A percentile compares a stretch with the other conserved stretches of the same genome.
phyloP scores from a whole-genome alignment of 768 basidiomycete species.

The Kwoniella bestiolae region DNA sequence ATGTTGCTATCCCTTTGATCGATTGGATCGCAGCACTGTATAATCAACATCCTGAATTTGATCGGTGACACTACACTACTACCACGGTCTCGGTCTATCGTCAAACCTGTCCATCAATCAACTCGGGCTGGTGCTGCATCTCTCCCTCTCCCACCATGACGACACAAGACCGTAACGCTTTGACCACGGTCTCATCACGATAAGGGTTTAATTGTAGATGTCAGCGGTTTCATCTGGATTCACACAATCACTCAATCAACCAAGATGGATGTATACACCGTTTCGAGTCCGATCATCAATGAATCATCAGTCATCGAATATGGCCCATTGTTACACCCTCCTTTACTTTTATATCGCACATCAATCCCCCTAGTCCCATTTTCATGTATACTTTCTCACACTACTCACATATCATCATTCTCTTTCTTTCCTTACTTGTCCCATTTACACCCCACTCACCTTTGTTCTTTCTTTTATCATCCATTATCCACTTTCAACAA shows the following conservation, averaged over 20 bases:
- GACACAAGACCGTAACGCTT: background rate
- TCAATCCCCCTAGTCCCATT: background rate
- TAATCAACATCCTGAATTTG: background rate
- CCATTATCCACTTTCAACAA: background rate
- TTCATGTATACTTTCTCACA: background rate
- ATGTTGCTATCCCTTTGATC: background rate
- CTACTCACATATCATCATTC: background rate
- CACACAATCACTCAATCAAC: too few relatives aligned
- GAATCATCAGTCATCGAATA: background rate
- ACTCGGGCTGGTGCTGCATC: too few relatives aligned
- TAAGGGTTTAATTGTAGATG: too few relatives aligned
- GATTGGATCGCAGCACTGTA: too few relatives aligned
- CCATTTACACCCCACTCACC: background rate
- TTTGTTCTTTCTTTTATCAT: conserved; percentile 4
- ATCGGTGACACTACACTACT: background rate
- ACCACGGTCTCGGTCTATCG: background rate
- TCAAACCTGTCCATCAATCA: background rate
- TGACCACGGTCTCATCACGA: background rate
- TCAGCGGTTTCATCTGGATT: background rate
- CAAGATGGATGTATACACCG: too few relatives aligned
- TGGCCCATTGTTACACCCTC: background rate
- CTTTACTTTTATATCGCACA: background rate
- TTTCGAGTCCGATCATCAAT: background rate
- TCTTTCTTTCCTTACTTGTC: background rate
- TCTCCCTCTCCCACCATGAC: background rate